phyloP scores from a whole-genome alignment of 1,284 basidiomycete species.

The Sanghuangporus sanghuang region DNA sequence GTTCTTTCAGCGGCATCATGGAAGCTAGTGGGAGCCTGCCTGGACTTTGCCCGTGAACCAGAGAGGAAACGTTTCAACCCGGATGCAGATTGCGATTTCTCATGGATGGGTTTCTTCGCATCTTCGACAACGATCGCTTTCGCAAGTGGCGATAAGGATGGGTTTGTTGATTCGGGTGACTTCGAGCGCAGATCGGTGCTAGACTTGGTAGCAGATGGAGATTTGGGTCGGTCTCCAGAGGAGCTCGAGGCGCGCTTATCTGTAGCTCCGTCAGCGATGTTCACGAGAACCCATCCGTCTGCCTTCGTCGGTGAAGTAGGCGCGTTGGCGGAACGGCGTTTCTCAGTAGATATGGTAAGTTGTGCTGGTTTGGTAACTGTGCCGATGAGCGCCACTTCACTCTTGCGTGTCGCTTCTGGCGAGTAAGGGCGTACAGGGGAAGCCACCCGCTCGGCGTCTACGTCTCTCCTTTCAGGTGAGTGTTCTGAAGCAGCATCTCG shows the following conservation, averaged over 20 bases:
- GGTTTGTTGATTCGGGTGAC: not conserved
- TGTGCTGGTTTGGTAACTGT: not conserved
- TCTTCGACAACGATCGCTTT: constrained; percentile 17
- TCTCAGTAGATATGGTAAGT: not conserved
- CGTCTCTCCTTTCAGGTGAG: constrained; percentile 13
- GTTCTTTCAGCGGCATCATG: not conserved
- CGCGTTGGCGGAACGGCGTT: not conserved
- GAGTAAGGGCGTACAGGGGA: constrained; percentile 7
- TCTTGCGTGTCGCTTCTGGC: constrained; percentile 13
- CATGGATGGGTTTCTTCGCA: not conserved
- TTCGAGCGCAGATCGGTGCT: not conserved
- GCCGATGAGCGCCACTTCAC: constrained; percentile 14
- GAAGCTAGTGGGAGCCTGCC: not conserved
- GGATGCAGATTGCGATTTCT: not conserved
- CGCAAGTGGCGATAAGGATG: constrained; percentile 12
- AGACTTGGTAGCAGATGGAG: not conserved
- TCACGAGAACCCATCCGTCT: constrained; percentile 18
- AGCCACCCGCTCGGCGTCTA: constrained; percentile 15
- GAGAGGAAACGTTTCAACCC: constrained; percentile 9
- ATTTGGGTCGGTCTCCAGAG: not conserved
- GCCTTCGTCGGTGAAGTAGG: constrained; percentile 1
- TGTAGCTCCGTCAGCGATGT: constrained; percentile 5
- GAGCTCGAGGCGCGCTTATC: not conserved
- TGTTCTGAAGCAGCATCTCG: not conserved
- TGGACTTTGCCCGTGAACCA: constrained; percentile 5